A percentile compares a stretch with the other conserved stretches of the same genome.
Conservation (phyloP, 768 basidiomycete species). For the Agrocybe chaxingu region DNA sequence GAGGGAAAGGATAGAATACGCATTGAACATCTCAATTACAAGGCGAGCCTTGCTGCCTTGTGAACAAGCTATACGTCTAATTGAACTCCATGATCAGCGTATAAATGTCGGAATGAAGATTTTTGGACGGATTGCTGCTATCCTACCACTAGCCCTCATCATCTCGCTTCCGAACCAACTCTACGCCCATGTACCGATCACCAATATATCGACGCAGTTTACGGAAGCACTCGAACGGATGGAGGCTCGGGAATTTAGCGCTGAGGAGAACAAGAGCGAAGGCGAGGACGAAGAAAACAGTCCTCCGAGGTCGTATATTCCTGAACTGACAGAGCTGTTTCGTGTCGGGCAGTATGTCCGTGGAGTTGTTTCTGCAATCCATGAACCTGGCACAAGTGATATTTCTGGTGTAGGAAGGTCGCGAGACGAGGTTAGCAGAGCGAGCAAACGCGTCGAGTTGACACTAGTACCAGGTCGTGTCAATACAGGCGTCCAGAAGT, state of each 20-base stretch:
- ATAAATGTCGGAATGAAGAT: constrained; percentile 82
- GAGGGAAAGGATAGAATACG: constrained; percentile 57
- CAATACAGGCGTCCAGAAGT: constrained; percentile 75
- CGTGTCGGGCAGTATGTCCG: constrained; percentile 83
- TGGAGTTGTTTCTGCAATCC: constrained; percentile 67
- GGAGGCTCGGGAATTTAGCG: constrained; percentile 42
- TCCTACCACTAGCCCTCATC: constrained; percentile 86
- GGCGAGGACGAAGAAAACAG: constrained; percentile 45
- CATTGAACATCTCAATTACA: constrained; percentile 92
- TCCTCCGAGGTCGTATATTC: constrained; percentile 36
- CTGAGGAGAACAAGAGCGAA: constrained; percentile 31
- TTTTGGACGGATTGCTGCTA: constrained; percentile 79
- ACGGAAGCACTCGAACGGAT: constrained; percentile 68
- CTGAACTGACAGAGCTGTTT: constrained; percentile 77
- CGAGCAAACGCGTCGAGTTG: constrained; percentile 79
- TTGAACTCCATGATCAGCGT: constrained; percentile 46
- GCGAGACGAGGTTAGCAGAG: constrained; percentile 63
- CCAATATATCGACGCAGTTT: constrained; percentile 79
- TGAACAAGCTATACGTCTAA: background rate
- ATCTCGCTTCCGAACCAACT: constrained; percentile 96
- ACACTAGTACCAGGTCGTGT: constrained; percentile 81
- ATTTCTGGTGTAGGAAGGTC: constrained; percentile 53
- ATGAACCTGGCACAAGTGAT: constrained; percentile 64
- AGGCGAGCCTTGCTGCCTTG: constrained; percentile 41
- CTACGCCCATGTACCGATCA: constrained; percentile 91